Base-by-base conservation (phyloP, 176 grass and related monocot species). In the Phyllostachys edulis region DNA sequence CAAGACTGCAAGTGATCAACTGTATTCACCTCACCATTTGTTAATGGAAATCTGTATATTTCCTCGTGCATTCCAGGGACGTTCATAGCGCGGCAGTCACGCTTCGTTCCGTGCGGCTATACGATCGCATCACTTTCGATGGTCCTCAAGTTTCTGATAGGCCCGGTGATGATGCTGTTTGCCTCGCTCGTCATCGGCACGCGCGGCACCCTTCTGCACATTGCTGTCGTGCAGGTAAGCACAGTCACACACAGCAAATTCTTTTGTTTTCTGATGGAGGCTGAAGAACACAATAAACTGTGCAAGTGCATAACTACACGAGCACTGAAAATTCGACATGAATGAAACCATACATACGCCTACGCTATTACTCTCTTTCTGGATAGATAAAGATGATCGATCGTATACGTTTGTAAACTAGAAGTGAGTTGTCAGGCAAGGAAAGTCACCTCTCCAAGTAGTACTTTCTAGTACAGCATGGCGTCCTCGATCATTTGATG, bases 91-190 rank as follows among this genome's bases (percentile, higher is more conserved):
- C 79, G 87, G 65, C 92, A 91, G 67, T 71, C 78, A 0, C 83
- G 82, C 50, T 85, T 95, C 51, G 94, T 98, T 1, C 87, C 96
- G 4, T 98, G 93, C 74, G 91, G 89, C n/a, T 98, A 95, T 68
- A 56, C 72, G 16, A 60, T 93, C 26, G 96, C 93, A 5, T 77
- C 88, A 12, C 11, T 90, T 1, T 91, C 93, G 6, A 88, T 95
- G 91, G 70, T 85, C 2, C 47, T 89, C 49, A 91, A 89, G 80
- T 98, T 98, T 60, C 77, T 98, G 6, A 24, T 92, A 10, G 91
- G 96, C 4, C 96, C 96, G 0, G 56, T 91, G 14, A 17, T 92
- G 62, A 98, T 95, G 93, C 74, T 84, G 51, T 24, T 86, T 17
- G 82, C 89, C 11, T 95, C 91, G 20, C 70, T 90, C 59, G 71